Evolutionary conservation across 1,284 basidiomycete genomes (phyloP), one percentile per base, ranked within the genome.

Genomic region (Pterula multifida): DNA sequence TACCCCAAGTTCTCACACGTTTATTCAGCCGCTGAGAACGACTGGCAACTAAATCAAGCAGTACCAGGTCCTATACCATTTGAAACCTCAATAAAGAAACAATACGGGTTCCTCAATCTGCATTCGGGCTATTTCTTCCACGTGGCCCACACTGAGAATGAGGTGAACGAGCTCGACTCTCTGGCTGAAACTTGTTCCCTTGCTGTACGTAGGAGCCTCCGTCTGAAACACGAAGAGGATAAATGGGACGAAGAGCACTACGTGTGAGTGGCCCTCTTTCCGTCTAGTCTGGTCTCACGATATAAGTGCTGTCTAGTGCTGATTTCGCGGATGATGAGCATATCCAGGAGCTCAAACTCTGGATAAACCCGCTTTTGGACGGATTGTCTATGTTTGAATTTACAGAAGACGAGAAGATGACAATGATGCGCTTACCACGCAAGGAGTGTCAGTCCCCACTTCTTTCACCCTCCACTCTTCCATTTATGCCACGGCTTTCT

Each of bases 201-300:
- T 1, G 57, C 57, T 2, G 71, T 76, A 42, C 71, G 85, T 45
- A 69, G 76, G 45, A 56, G 53, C 48, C 63, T 65, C 52, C 72
- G 85, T 46, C 55, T 78, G 6, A 60, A 62, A 2, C 78, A 78
- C 54, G 85, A 88, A 60, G 69, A 86, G 28, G 68, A 73, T 35
- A 88, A 88, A 63, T 90, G 81, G 75, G 81, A 90, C 57, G 79
- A 78, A 59, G 85, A 89, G 57, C 71, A 90, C 63, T 90, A 90
- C 59, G 79, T 88, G 86, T 86, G 61, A 50, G 76, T 60, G 26
- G 25, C 47, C 48, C 28, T 39, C 25, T 22, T 22, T 36, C 23
- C 24, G 17, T 19, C 49, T 19, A 4, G 36, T 35, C 42, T 4
- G 26, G 51, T 21, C 50, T 49, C 47, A 28, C 55, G 17, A 17